Conservation (phyloP, 2,329 filamentous ascomycete species). For the Elsinoe fawcettii region DNA sequence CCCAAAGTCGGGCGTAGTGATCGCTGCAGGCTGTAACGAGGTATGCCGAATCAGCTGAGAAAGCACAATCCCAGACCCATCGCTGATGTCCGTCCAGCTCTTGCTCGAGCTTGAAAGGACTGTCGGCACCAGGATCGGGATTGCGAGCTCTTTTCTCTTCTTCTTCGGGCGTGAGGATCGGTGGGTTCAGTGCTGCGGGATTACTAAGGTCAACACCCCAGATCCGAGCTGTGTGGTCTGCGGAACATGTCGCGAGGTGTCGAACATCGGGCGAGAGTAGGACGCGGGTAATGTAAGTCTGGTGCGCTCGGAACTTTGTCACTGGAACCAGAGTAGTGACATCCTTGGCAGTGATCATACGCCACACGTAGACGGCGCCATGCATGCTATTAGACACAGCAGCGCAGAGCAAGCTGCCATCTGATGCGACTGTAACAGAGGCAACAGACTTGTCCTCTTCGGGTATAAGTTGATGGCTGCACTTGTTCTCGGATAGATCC, state of each 20-base stretch:
- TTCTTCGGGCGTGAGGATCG: not conserved
- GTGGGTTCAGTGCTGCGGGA: conserved; percentile 13
- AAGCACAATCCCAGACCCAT: conserved; percentile 97
- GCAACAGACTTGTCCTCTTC: conserved; percentile 91
- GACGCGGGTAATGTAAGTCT: conserved; percentile 86
- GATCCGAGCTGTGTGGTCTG: conserved; percentile 91
- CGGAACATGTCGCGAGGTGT: conserved; percentile 86
- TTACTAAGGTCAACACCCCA: conserved; percentile 71
- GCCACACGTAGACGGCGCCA: conserved; percentile 97
- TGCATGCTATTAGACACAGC: conserved; percentile 65
- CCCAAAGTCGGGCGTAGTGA: conserved; percentile 88
- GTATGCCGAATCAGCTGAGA: conserved; percentile 87
- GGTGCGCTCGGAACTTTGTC: conserved; percentile 83
- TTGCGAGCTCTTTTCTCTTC: conserved; percentile 18
- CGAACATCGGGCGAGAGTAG: conserved; percentile 89
- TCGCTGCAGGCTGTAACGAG: conserved; percentile 89
- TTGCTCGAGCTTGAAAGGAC: conserved; percentile 66
- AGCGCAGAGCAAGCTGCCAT: conserved; percentile 85
- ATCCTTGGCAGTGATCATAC: conserved; percentile 75
- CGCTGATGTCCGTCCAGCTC: conserved; percentile 85
- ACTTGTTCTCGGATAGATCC: conserved; percentile 95
- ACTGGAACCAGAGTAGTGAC: conserved; percentile 77
- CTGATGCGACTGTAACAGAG: conserved; percentile 90
- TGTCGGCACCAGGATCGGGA: conserved; percentile 23
- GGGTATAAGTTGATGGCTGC: conserved; percentile 89